phyloP scores from a whole-genome alignment of 225 moss, liverwort and hornwort genomes.

The Rhytidiadelphus loreus region DNA sequence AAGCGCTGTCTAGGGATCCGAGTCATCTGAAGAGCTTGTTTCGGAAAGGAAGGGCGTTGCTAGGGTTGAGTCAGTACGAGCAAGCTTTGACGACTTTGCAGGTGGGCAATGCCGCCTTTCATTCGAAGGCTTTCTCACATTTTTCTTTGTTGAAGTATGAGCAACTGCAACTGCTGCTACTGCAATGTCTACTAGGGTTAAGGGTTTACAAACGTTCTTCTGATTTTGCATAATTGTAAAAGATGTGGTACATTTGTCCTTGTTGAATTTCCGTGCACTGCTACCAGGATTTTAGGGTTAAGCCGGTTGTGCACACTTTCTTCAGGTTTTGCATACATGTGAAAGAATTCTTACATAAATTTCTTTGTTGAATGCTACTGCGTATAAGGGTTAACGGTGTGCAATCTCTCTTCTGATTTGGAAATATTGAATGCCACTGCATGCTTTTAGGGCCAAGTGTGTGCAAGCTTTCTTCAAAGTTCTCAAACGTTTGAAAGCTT shows the following conservation, averaged over 20 bases:
- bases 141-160: not conserved
- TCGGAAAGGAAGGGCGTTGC: constrained; percentile 74
- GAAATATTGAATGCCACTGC: not conserved
- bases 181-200: not conserved
- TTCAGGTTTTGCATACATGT: not conserved
- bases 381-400: not conserved
- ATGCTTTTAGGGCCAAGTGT: not conserved
- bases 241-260: not conserved
- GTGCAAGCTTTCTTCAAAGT: not conserved
- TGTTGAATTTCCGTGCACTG: not conserved
- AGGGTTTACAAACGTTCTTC: not conserved
- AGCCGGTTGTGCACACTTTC: not conserved
- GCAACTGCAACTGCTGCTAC: not conserved
- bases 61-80: constrained; percentile 68
- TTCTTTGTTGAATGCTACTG: not conserved
- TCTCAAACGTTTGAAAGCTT: not conserved
- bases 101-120: not conserved
- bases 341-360: not conserved
- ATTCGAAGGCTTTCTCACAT: not conserved
- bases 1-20: constrained; percentile 57
- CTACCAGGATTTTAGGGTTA: not conserved
- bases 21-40: constrained; percentile 85
- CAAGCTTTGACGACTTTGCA: constrained; percentile 63
- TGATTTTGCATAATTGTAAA: not conserved
- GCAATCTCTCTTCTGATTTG: not conserved